Evolutionary conservation across 2,329 filamentous ascomycete genomes (phyloP), one percentile per base, ranked within the genome.

Genomic region (Fusarium globosum): DNA sequence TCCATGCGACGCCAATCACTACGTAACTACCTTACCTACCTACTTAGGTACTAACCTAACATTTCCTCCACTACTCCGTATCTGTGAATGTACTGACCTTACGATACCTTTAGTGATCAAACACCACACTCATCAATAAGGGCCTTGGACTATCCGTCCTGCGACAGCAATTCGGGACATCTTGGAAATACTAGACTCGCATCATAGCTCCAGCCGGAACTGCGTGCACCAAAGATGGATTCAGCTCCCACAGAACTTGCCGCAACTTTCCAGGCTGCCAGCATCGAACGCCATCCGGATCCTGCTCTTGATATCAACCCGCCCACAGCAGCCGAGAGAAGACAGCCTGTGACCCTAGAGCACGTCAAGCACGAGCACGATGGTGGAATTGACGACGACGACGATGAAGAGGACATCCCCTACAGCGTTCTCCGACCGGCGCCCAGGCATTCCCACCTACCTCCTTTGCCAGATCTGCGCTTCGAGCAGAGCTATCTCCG

Each of bases 401-500:
- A 84, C 5, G 87, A 88, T 23, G 66, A 70, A 35, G 89, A 91
- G 57, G 91, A 94, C 62, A 90, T 94, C 28, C 92, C 92, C 18
- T 86, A 91, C 69, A 92, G 89, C 73, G 87, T 92, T 10, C 82
- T 95, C 58, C 86, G 86, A 48, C 86, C 90, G 52, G 82, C 86
- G 62, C 84, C 84, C 58, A 86, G 85, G 53, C 78, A 79, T 52
- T 81, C 83, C 41, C 81, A 83, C 45, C 84, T 91, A 61, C 89
- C 88, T 36, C 89, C 90, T 14, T 88, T 98, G 79, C 95, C 95
- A 8, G 96, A 99, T 84, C 86, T 99, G 75, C 90, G 96, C 48
- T 98, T 98, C 84, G 96, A 99, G 85, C 96, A 99, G 88, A 98
- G 95, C 87, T 99, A 99, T 82, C 88, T 99, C 62, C 92, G 93